A percentile compares a stretch with the other conserved stretches of the same genome.
Evolutionary conservation across 129 eudicot genomes (phyloP).

Genomic region (Sambucus nigra): DNA sequence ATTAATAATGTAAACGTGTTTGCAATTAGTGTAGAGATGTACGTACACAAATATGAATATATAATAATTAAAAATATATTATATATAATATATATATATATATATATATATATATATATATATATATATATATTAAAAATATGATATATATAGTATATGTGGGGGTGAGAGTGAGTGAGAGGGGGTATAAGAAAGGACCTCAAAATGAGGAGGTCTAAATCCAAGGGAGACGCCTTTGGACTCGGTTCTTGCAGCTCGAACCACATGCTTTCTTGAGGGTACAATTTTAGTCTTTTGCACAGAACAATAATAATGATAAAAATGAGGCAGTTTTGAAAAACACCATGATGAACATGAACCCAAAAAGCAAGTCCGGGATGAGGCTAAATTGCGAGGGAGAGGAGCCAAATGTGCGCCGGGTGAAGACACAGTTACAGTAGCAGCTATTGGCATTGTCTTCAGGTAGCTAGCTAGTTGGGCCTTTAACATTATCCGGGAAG

Average conservation of each 20-base stretch:
- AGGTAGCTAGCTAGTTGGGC: background rate
- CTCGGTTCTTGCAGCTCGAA: constrained; percentile 76
- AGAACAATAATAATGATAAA: constrained; percentile 9
- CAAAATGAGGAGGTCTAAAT: constrained; percentile 67
- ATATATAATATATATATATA: too few species aligned
- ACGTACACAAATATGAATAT: too few species aligned
- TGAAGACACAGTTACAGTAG: constrained; percentile 10
- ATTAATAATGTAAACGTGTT: too few species aligned
- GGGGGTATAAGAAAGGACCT: constrained; percentile 38
- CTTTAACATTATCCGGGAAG: background rate
- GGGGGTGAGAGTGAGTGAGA: too few species aligned
- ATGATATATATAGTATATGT: too few species aligned
- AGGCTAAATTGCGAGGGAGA: constrained; percentile 5
- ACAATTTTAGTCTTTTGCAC: constrained; percentile 12
- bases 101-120: too few species aligned
- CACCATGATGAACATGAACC: constrained; percentile 11
- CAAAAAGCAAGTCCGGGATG: background rate
- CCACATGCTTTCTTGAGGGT: constrained; percentile 31
- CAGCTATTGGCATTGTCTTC: constrained; percentile 18
- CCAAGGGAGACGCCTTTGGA: constrained; percentile 71
- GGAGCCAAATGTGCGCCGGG: constrained; percentile 10
- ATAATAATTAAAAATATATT: too few species aligned
- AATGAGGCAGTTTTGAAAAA: constrained; percentile 18
- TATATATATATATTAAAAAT: too few species aligned
- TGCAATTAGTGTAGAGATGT: too few species aligned